Evolutionary conservation across 2,329 filamentous ascomycete species (phyloP).

Genomic region (Thielaviopsis ethacetica): DNA sequence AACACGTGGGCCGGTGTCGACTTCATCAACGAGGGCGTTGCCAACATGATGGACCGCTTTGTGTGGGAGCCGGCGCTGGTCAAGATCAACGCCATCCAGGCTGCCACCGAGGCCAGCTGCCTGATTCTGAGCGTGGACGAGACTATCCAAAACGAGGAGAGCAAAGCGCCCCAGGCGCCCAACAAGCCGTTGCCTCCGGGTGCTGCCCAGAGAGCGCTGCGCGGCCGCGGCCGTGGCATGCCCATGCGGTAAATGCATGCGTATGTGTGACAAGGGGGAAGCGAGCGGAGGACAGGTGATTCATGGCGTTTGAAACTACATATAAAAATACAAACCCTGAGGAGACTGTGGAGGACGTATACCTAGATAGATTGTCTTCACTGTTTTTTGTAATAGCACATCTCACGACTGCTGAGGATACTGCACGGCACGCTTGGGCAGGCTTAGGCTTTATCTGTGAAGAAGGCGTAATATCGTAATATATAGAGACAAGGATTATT

Average conservation of each 20-base stretch:
- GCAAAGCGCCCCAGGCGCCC: conserved; percentile 65
- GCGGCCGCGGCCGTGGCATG: conserved; percentile 76
- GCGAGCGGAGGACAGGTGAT: neutral
- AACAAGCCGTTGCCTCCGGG: conserved; percentile 57
- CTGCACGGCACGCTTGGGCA: neutral
- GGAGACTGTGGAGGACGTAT: conserved; percentile 9
- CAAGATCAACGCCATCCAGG: conserved; percentile 94
- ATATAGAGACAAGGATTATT: too few relatives aligned
- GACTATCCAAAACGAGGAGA: conserved; percentile 97
- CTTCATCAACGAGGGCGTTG: conserved; percentile 78
- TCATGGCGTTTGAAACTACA: neutral
- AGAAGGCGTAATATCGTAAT: too few relatives aligned
- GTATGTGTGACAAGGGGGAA: neutral
- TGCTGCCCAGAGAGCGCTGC: conserved; percentile 75
- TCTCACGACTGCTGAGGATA: neutral
- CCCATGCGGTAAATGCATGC: conserved; percentile 49
- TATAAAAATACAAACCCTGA: conserved; percentile 8
- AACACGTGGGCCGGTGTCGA: conserved; percentile 92
- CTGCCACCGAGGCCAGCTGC: conserved; percentile 87
- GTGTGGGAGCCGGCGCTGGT: conserved; percentile 96
- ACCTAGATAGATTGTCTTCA: conserved; percentile 6
- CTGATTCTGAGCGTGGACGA: conserved; percentile 93
- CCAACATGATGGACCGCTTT: conserved; percentile 88
- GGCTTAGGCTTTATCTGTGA: too few relatives aligned
- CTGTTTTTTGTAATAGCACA: neutral